Conservation (phyloP, 371 early-diverging fungal genomes). For the Capillidium rhysosporum region DNA sequence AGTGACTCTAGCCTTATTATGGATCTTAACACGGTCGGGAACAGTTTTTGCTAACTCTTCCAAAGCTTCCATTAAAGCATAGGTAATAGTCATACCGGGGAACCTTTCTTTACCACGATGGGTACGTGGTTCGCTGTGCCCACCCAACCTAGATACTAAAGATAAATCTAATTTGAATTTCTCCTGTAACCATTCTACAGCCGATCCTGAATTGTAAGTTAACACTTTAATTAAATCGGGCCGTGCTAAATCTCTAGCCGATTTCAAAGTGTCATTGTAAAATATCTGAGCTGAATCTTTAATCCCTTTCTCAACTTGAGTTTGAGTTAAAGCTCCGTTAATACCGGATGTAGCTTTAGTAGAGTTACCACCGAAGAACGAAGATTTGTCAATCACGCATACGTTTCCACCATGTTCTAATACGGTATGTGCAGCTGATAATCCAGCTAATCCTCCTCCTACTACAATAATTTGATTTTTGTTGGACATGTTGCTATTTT, state of each 20-base stretch:
- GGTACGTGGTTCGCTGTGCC: conserved; percentile 70
- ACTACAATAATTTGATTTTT: conserved; percentile 54
- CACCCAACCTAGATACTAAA: conserved; percentile 79
- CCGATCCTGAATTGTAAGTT: conserved; percentile 61
- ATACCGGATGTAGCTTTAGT: conserved; percentile 97
- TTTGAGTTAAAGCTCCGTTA: conserved; percentile 79
- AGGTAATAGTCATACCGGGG: conserved; percentile 91
- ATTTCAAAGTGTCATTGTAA: conserved; percentile 68
- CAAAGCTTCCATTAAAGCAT: conserved; percentile 71
- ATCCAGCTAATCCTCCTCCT: conserved; percentile 81
- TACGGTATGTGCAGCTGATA: conserved; percentile 71
- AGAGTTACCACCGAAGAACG: conserved; percentile 80
- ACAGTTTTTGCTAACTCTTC: conserved; percentile 48
- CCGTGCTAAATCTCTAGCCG: conserved; percentile 68
- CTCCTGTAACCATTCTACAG: conserved; percentile 86
- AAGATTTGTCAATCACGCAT: conserved; percentile 68
- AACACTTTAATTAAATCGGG: conserved; percentile 73
- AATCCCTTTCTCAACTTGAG: conserved; percentile 34
- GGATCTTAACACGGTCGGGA: conserved; percentile 48
- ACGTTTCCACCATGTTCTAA: conserved; percentile 73
- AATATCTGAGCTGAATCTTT: conserved; percentile 74
- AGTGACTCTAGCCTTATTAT: conserved; percentile 59
- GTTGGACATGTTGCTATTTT: too few species aligned
- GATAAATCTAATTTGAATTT: conserved; percentile 73
- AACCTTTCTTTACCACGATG: conserved; percentile 89